phyloP scores from a whole-genome alignment of 179 eudicot species.

The Dionaea muscipula region DNA sequence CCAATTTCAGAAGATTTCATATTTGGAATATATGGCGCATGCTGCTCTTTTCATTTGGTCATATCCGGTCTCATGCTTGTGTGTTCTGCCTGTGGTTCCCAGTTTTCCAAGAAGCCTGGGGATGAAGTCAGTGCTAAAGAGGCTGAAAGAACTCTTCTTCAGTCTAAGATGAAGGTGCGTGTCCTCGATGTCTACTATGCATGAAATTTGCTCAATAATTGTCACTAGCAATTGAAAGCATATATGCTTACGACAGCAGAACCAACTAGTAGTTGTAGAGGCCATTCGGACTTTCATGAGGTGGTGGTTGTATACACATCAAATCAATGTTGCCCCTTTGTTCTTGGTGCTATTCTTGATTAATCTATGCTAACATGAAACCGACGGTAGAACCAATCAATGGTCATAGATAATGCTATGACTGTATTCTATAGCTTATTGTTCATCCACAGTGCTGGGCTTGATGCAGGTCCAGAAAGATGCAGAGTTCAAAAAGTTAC shows the following conservation, averaged over 20 bases:
- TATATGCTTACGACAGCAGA: too few species aligned
- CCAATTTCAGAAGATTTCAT: too few species aligned
- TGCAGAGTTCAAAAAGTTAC: not conserved
- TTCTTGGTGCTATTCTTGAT: too few species aligned
- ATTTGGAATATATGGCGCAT: not conserved
- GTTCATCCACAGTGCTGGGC: not conserved
- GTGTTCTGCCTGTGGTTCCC: not conserved
- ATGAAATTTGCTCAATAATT: too few species aligned
- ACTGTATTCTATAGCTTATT: not conserved
- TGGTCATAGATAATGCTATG: not conserved
- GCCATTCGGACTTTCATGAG: too few species aligned
- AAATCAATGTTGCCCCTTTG: too few species aligned
- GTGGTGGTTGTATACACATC: too few species aligned
- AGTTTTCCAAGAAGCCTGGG: conserved; percentile 8
- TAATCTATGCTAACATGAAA: too few species aligned
- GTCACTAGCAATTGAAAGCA: too few species aligned
- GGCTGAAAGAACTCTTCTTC: conserved; percentile 4
- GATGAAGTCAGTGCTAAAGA: conserved; percentile 3
- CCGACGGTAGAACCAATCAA: not conserved
- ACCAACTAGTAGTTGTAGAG: too few species aligned
- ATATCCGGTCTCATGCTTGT: not conserved
- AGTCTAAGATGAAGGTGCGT: conserved; percentile 7
- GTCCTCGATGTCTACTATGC: too few species aligned
- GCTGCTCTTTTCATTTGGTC: not conserved
- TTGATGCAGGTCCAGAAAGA: not conserved